Percentiles rank a stretch among this genome's conserved stretches.
Evolutionary conservation across 208 protist species (phyloP).

Genomic region (Trypanosoma brucei): DNA sequence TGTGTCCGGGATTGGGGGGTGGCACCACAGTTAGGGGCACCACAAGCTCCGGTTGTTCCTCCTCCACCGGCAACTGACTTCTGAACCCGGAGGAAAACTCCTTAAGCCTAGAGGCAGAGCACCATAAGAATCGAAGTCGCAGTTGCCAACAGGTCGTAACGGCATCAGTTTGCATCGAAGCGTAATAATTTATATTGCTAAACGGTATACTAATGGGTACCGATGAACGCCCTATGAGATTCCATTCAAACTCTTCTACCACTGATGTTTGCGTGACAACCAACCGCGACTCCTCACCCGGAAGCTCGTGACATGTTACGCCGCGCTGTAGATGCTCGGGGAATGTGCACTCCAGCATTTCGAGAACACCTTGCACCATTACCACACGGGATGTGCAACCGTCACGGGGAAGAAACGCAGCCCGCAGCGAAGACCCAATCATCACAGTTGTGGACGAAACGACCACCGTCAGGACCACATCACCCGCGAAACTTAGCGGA

Average conservation of each 20-base stretch:
- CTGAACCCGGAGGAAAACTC: neutral
- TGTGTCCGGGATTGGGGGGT: neutral
- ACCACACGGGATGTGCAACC: constrained; percentile 7
- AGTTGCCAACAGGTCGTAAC: constrained; percentile 33
- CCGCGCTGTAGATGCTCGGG: constrained; percentile 10
- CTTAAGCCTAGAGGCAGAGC: neutral
- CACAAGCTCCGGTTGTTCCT: constrained; percentile 28
- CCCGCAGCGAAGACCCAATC: constrained; percentile 37
- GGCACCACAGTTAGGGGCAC: constrained; percentile 37
- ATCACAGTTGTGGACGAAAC: constrained; percentile 31
- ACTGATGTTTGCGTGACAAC: constrained; percentile 22
- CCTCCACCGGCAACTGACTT: constrained; percentile 15
- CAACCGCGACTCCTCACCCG: constrained; percentile 11
- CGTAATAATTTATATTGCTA: constrained; percentile 11
- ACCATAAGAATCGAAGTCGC: constrained; percentile 24
- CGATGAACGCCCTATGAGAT: constrained; percentile 17
- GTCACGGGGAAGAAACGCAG: constrained; percentile 19
- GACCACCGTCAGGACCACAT: constrained; percentile 22
- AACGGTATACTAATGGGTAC: constrained; percentile 24
- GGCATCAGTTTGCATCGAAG: constrained; percentile 34
- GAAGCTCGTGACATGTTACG: constrained; percentile 8
- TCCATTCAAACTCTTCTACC: constrained; percentile 20
- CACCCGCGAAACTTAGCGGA: constrained; percentile 22
- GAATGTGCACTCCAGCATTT: constrained; percentile 31
- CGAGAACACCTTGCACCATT: constrained; percentile 20